Conservation (phyloP, 805 yeast species). For the Teunomyces funiuensis region DNA sequence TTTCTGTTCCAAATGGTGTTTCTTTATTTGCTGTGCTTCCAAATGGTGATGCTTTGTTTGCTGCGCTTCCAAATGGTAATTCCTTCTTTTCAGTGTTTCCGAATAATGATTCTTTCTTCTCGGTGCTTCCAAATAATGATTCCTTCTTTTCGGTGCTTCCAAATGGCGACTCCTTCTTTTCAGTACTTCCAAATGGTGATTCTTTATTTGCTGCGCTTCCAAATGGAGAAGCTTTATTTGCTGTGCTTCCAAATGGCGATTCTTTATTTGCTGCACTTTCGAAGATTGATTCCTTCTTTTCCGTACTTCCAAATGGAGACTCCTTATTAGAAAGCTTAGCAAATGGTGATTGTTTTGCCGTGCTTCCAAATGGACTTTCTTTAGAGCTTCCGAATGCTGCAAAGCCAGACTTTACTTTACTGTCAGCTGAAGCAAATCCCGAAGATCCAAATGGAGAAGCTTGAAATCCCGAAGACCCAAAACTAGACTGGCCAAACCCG, state of each 20-base stretch:
- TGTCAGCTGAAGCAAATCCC: conserved; percentile 6
- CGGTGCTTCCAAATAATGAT: conserved; percentile 6
- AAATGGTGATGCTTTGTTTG: conserved; percentile 15
- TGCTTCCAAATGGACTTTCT: conserved; percentile 7
- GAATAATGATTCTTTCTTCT: conserved; percentile 5
- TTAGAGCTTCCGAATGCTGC: conserved; percentile 4
- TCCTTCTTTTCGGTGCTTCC: conserved; percentile 4
- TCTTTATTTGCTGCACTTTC: conserved; percentile 9
- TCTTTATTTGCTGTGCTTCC: conserved; percentile 6
- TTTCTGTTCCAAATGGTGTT: conserved; percentile 8
- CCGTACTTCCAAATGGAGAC: conserved; percentile 1
- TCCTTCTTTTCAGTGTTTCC: conserved; percentile 1
- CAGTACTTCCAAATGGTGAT: conserved; percentile 7
- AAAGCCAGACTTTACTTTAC: background rate
- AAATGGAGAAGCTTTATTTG: background rate
- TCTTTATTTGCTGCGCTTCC: background rate
- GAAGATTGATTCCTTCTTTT: conserved; percentile 14
- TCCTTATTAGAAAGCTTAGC: conserved; percentile 5
- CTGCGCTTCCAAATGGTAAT: conserved; percentile 6
- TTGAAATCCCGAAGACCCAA: conserved; percentile 18
- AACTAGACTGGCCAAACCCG: conserved; percentile 13
- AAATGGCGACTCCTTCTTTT: conserved; percentile 12
- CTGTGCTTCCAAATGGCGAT: too few relatives aligned
- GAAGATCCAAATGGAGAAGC: conserved; percentile 7
- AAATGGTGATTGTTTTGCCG: conserved; percentile 14